Percentiles rank a stretch among this genome's conserved stretches.
Conservation (phyloP, 2,329 filamentous ascomycete species). For the Simplicillium aogashimaense region DNA sequence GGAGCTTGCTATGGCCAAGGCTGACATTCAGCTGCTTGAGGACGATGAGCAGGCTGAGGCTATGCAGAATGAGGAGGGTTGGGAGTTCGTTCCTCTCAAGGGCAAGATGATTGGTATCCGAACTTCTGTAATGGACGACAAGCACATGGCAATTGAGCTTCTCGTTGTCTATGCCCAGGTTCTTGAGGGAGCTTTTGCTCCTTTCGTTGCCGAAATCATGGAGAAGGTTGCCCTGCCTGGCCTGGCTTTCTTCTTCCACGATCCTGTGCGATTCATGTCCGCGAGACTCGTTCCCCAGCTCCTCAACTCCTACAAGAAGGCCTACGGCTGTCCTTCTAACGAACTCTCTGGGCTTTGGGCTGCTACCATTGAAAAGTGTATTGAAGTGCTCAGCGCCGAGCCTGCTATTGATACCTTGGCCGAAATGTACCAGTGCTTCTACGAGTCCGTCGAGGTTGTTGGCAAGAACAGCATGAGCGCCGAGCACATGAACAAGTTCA, state of each 20-base stretch:
- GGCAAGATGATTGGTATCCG: conserved; percentile 98
- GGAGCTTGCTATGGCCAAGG: conserved; percentile 86
- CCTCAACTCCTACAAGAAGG: conserved; percentile 87
- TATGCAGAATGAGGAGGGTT: conserved; percentile 89
- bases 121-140: conserved; percentile 93
- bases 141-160: conserved; percentile 98
- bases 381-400: conserved; percentile 88
- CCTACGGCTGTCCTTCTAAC: conserved; percentile 70
- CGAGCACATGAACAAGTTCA: conserved; percentile 77
- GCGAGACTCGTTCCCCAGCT: conserved; percentile 91
- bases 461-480: conserved; percentile 72
- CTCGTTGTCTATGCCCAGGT: conserved; percentile 96
- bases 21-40: conserved; percentile 91
- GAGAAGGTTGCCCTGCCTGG: conserved; percentile 92
- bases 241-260: conserved; percentile 97
- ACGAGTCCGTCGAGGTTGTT: conserved; percentile 91
- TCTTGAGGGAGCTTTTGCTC: conserved; percentile 84
- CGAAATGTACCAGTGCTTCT: conserved; percentile 99
- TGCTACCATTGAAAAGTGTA: conserved; percentile 76
- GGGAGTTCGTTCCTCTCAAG: conserved; percentile 94
- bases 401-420: conserved; percentile 92
- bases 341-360: conserved; percentile 78
- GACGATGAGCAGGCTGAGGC: conserved; percentile 90
- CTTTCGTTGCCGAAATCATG: conserved; percentile 87
- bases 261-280: conserved; percentile 89